Base-by-base conservation (phyloP, 2,329 filamentous ascomycete species). In the Ascocoryne sarcoides region DNA sequence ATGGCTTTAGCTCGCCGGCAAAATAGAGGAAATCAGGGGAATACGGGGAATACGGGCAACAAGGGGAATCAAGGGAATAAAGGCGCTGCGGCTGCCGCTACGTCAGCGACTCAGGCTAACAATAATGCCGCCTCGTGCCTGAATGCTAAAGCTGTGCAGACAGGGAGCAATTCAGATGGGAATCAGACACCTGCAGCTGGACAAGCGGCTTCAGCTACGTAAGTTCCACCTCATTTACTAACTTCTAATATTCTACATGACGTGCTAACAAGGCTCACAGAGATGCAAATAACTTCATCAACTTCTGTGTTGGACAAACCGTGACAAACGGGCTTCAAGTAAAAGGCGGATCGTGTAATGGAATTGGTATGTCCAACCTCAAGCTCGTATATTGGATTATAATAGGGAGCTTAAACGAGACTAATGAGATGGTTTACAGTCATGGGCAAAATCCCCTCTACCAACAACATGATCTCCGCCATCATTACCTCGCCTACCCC, bases 281-380 rank as follows among this genome's bases (percentile, higher is more conserved):
- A 47, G 73, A 79, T 49, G n/a, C 19, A 4, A 36, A 38, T 32
- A 56, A 56, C 38, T 56, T 56, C 42, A 53, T 56, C 43, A 54
- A 54, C 45, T 53, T 52, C 43, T 56, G 53, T 42, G 28, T 40
- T 7, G 52, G 52, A 9, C 18, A 51, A 54, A 69, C 63, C 0
- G 53, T 75, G 32, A 80, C 76, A 48, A 75, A 81, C 52, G 76
- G 76, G 49, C 58, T 69, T 18, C 76, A 80, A 58, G 62, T 68
- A 33, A 66, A 64, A 43, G 58, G 47, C 4, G 77, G 77, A 16
- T 81, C 76, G 19, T 82, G 77, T 62, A 82, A 80, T 37, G 45
- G 46, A 21, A 47, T 52, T 39, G 44, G 44, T 46, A 32, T 23
- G 23, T 42, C 10, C 10, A 15, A 8, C 10, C 29, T n/a, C 3